phyloP scores from a whole-genome alignment of 345 rosid genomes.

The Rhodamnia rubescens region DNA sequence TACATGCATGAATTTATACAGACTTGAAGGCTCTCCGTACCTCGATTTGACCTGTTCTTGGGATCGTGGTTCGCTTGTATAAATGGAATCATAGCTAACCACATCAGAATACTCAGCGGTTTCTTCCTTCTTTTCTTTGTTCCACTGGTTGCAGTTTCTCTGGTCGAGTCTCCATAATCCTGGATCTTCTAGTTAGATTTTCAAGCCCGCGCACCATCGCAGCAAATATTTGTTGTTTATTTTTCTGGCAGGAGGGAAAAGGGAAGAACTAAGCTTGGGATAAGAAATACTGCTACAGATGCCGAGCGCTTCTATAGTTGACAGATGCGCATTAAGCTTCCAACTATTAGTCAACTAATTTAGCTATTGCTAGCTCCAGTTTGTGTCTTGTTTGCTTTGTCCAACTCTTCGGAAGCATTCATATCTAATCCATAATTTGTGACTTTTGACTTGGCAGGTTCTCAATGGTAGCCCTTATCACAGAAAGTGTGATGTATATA shows the following conservation, averaged over 20 bases:
- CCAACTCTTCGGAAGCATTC: not conserved
- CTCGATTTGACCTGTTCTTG: not conserved
- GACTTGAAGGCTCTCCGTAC: not conserved
- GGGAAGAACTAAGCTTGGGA: not conserved
- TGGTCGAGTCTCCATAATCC: not conserved
- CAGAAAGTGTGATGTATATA: constrained; percentile 92
- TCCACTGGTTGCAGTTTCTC: not conserved
- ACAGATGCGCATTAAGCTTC: not conserved
- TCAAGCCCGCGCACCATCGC: not conserved
- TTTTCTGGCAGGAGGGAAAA: not conserved
- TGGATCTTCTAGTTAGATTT: not conserved
- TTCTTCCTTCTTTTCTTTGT: not conserved
- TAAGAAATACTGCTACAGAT: not conserved
- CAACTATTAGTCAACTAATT: not conserved
- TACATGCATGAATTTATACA: not conserved
- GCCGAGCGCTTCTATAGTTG: not conserved
- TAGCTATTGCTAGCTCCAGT: not conserved
- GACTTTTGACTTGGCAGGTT: constrained; percentile 33
- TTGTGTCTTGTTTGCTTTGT: not conserved
- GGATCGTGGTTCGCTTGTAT: not conserved
- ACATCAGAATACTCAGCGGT: not conserved
- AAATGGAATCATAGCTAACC: not conserved
- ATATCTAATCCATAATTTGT: not conserved
- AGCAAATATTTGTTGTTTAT: not conserved
- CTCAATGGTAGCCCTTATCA: constrained; percentile 88